A percentile compares a stretch with the other conserved stretches of the same genome.
Evolutionary conservation across 1,284 basidiomycete species (phyloP).

Genomic region (Ustilago loliicola): DNA sequence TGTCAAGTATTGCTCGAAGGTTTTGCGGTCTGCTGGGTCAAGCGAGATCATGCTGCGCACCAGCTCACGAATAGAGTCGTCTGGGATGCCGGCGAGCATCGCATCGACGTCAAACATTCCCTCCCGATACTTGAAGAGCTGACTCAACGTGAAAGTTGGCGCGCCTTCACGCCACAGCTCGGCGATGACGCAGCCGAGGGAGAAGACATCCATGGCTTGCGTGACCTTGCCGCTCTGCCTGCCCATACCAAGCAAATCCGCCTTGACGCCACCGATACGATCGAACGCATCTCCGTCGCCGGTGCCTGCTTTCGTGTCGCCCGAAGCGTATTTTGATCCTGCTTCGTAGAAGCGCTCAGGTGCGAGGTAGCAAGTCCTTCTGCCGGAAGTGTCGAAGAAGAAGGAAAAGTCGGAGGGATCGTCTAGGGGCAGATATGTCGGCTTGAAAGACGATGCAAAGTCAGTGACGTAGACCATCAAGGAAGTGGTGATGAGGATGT

Average conservation of each 20-base stretch:
- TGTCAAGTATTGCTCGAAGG: slow-evolving; percentile 84
- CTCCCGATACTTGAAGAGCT: slow-evolving; percentile 93
- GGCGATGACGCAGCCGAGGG: slow-evolving; percentile 92
- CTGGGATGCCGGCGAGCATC: slow-evolving; percentile 82
- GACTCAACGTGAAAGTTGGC: slow-evolving; percentile 92
- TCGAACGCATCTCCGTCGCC: slow-evolving; percentile 15
- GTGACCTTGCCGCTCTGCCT: slow-evolving; percentile 84
- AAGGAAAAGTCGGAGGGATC: slow-evolving; percentile 98
- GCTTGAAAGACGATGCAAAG: slow-evolving; percentile 93
- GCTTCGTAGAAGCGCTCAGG: slow-evolving; percentile 94
- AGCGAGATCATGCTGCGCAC: slow-evolving; percentile 91
- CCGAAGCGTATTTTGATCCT: slow-evolving; percentile 74
- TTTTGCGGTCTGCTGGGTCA: slow-evolving; percentile 81
- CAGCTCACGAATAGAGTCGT: slow-evolving; percentile 79
- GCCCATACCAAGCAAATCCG: slow-evolving; percentile 58
- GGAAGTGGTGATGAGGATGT: slow-evolving; percentile 95
- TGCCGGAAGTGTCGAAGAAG: slow-evolving; percentile 94
- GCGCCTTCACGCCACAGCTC: slow-evolving; percentile 96
- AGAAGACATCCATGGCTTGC: slow-evolving; percentile 98
- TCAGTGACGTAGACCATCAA: slow-evolving; percentile 96
- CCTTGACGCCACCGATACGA: slow-evolving; percentile 39
- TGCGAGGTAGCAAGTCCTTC: slow-evolving; percentile 94
- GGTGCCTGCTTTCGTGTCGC: background rate
- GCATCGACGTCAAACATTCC: slow-evolving; percentile 84
- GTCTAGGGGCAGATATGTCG: slow-evolving; percentile 92